Evolutionary conservation across 352 stramenopile genomes (phyloP), one percentile per base, ranked within the genome.

Genomic region (Phytopythium sindhum): DNA sequence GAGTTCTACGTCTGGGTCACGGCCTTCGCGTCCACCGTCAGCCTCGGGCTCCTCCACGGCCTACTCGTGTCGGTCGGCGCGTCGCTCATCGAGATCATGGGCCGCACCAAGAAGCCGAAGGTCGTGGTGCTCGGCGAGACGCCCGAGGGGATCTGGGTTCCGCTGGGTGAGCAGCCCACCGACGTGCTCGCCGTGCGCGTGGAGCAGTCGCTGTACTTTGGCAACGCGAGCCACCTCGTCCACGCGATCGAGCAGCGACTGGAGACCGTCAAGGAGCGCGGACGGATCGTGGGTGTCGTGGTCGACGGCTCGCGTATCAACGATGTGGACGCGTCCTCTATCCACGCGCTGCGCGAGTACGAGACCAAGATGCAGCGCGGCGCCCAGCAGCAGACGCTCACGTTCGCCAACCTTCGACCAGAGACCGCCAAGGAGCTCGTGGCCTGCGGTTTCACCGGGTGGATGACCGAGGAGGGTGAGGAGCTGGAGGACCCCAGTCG

Each of bases 161-260:
- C 23, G 1, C 15, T 47, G 11, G 69, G 65, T 0, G 45, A 50
- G 21, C 66, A 70, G 45, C 63, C 84, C 10, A 69, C 66, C 19
- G 80, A 90, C 28, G 63, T 87, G 12, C 67, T 92, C 26, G 56
- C 81, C 5, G 74, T 92, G 63, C 78, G 78, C 33, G 75, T 90
- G 51, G 81, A 88, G 57, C 78, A 84, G 41, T 74, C 82, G 17
- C 66, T 92, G 23, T 92, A 90, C 67, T 90, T 90, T 71, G 84
- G 77, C 31, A 92, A 92, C 61, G 65, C 72, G 35, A 74, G 75
- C n/a, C 81, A 86, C 65, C 77, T 88, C 28, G 75, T 86, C 60
- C 75, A 86, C 17, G 80, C 79, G 19, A 72, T 89, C 4, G 71
- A 87, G 48, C 69, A 63, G 6, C 60, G 67, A 6, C 56, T 84